Percentiles rank a stretch among this genome's conserved stretches.
These are phyloP conservation scores for Aspergillus intermedius DNA, from an alignment of 2,329 filamentous ascomycete genomes.

Conservation along the genomic window DNA sequence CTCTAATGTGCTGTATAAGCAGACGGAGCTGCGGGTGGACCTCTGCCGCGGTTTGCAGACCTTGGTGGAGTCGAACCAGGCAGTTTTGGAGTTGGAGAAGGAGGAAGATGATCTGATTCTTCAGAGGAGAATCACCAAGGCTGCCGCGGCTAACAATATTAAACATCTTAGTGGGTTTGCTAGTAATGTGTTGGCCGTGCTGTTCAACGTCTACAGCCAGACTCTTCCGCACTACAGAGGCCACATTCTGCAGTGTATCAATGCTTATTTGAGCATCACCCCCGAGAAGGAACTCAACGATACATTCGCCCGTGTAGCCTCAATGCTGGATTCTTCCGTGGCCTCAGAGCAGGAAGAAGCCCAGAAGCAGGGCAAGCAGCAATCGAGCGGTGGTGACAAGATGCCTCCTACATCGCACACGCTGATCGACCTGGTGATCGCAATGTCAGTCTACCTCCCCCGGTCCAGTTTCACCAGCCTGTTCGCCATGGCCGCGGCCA, in stretches of 20 bases:
- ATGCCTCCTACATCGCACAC: slow-evolving; percentile 93
- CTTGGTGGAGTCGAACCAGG: slow-evolving; percentile 85
- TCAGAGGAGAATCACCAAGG: slow-evolving; percentile 71
- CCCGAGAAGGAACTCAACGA: slow-evolving; percentile 67
- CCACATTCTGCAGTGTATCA: slow-evolving; percentile 88
- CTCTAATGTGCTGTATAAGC: slow-evolving; percentile 86
- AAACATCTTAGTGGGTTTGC: slow-evolving; percentile 72
- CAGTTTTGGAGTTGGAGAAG: slow-evolving; percentile 62
- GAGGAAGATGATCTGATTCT: slow-evolving; percentile 67
- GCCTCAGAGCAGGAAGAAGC: slow-evolving; percentile 57
- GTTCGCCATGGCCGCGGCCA: slow-evolving; percentile 77
- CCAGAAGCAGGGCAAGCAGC: slow-evolving; percentile 55
- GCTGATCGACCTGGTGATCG: slow-evolving; percentile 92
- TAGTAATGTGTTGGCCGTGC: slow-evolving; percentile 82
- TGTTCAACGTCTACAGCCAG: slow-evolving; percentile 99
- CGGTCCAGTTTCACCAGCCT: slow-evolving; percentile 75
- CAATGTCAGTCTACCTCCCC: slow-evolving; percentile 88
- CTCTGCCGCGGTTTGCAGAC: slow-evolving; percentile 81
- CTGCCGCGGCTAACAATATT: slow-evolving; percentile 70
- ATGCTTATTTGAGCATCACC: slow-evolving; percentile 86
- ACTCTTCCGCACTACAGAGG: slow-evolving; percentile 88
- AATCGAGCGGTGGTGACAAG: slow-evolving; percentile 59
- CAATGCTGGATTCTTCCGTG: slow-evolving; percentile 71
- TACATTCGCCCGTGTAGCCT: slow-evolving; percentile 81
- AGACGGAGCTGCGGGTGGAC: slow-evolving; percentile 78